Evolutionary conservation across 2,329 filamentous ascomycete species (phyloP), one percentile per base, ranked within the genome.

Genomic region (Trichoderma afroharzianum): DNA sequence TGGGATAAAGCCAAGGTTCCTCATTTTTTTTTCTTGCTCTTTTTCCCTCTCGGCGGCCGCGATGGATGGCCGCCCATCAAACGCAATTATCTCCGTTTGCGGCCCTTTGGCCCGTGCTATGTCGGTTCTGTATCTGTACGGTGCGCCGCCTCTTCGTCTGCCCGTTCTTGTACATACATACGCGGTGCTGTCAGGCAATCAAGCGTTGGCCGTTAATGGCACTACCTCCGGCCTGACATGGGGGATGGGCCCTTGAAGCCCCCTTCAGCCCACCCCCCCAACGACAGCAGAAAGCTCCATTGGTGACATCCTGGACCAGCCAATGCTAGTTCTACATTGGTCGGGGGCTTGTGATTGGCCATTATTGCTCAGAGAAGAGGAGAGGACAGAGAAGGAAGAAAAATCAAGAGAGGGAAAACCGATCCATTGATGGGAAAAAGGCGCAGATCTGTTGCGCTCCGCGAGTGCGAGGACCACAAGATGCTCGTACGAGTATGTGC

Each of bases 371-470:
- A 67, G 67, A 73, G n/a, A 43, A 50, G 30, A 21, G 36, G 32
- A 21, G 36, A 63, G 36, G 4, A n/a, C 43, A 24, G 12, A 24
- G 12, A 26, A 57, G 53, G 39, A 61, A 53, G 71, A 71, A 77
- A 77, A 77, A 76, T 69, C 18, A 32, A 21, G 55, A 59, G 55
- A 50, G 43, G n/a, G n/a, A 47, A 21, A 47, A 50, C 5, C 18
- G 33, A 36, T 36, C 43, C 18, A 50, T 12, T 21, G 43, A 50
- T 21, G 55, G 21, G 18, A 14, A 21, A 21, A 78, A 75, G 72
- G 72, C 78, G 78, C 77, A 79, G 78, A 79, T 79, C 78, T 78
- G 69, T 75, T 28, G 62, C 32, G 58, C 32, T 53, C 55, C 55
- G 30, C 55, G 26, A 58, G 12, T 36, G 62, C 8, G 32, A 18